Evolutionary conservation across 2,329 filamentous ascomycete genomes (phyloP).

Genomic region (Dothiorella sarmentorum): DNA sequence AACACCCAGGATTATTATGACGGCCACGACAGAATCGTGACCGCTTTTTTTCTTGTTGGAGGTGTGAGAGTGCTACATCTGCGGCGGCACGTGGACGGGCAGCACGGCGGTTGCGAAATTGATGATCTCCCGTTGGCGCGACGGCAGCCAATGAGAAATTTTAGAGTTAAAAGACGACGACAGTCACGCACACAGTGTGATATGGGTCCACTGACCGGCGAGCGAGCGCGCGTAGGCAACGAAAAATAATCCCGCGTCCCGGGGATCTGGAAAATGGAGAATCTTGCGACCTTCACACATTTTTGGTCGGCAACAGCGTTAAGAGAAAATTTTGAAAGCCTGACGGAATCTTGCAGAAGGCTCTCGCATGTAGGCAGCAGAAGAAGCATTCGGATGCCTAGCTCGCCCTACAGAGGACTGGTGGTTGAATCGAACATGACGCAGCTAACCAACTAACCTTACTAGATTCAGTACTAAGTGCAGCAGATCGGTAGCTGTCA

Average conservation of each 20-base stretch:
- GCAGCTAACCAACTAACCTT: no score
- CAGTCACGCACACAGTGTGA: conserved; percentile 9
- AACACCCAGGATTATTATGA: not conserved
- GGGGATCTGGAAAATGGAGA: not conserved
- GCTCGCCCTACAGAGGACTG: not conserved
- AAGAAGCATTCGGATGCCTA: not conserved
- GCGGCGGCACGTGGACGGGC: no score
- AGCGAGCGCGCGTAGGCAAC: not conserved
- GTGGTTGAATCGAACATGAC: not conserved
- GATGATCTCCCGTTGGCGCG: conserved; percentile 12
- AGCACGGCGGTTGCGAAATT: conserved; percentile 3
- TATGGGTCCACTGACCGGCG: conserved; percentile 3
- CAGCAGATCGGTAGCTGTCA: no score
- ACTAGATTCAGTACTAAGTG: no score
- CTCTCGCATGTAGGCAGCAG: not conserved
- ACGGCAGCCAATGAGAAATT: not conserved
- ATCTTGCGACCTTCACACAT: not conserved
- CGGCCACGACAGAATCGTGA: not conserved
- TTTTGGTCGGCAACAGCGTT: not conserved
- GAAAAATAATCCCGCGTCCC: not conserved
- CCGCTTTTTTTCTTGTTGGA: not conserved
- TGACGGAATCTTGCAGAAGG: not conserved
- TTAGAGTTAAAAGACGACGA: not conserved
- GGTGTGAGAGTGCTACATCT: not conserved
- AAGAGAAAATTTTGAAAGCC: not conserved